Base-by-base conservation (phyloP, 495 filamentous ascomycete genomes). In the Podospora anserina region DNA sequence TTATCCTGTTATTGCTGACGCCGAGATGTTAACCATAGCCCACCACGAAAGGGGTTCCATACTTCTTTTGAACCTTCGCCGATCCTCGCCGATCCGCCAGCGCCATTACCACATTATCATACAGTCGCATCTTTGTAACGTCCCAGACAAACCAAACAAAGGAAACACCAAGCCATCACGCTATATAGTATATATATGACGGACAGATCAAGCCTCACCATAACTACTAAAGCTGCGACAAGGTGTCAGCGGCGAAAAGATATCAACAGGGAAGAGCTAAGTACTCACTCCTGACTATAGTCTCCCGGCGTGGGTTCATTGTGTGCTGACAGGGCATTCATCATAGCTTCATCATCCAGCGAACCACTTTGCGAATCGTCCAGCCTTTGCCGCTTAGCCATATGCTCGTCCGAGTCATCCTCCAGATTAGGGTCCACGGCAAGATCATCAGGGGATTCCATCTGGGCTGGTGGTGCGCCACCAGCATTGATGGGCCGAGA, bases 321-420 rank as follows among this genome's bases (percentile, higher is more conserved):
- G 58, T 82, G 78, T 16, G 74, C 74, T 28, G 77, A 71, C 16
- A 83, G 71, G 26, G 78, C 79, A 44, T 66, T 76, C 61, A 83
- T 58, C 53, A 82, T 77, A 2, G 78, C 80, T 58, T 78, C 81
- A 20, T 83, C 81, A 5, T 79, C 77, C 20, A 78, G 69, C 13
- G 75, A 62, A 16, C 70, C 34, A 20, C 27, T n/a, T 39, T 49
- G 61, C 15, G 18, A 39, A n/a, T 77, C 73, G 75, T 60, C 76
- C 16, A 82, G 73, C 53, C 79, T 71, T 30, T 73, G 78, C 11
- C 81, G 78, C 68, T 83, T 83, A 1, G 77, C 70, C 4, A 71
- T 68, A 64, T 70, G 70, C 68, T 70, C 75, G 57, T 63, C 74
- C n/a, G 60, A 19, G 9, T 72, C 71, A 2, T 74, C 70, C 15